Percentiles rank a stretch among this genome's conserved stretches.
Conservation (phyloP, 768 basidiomycete genomes). For the Tricholoma terreum region DNA sequence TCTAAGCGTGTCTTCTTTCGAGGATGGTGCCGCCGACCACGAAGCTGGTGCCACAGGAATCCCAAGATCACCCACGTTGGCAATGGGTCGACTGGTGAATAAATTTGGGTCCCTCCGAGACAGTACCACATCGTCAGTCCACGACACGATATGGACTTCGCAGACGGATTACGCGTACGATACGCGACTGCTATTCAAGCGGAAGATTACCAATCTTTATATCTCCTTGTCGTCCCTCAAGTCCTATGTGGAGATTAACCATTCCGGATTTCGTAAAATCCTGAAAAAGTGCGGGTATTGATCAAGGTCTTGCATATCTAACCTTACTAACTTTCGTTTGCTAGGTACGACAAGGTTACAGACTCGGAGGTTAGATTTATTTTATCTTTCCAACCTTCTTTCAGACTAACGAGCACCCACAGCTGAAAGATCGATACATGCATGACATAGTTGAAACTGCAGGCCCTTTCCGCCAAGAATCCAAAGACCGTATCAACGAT, state of each 20-base stretch:
- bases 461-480: slow-evolving; percentile 60
- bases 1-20: slow-evolving; percentile 46
- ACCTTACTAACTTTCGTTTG: background rate
- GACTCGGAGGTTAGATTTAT: slow-evolving; percentile 49
- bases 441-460: slow-evolving; percentile 64
- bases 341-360: slow-evolving; percentile 92
- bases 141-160: slow-evolving; percentile 71
- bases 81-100: slow-evolving; percentile 41
- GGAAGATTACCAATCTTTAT: slow-evolving; percentile 81
- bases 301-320: background rate
- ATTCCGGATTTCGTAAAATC: slow-evolving; percentile 93
- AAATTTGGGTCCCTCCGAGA: slow-evolving; percentile 51
- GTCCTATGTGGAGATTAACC: slow-evolving; percentile 89
- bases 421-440: slow-evolving; percentile 80
- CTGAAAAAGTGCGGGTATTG: slow-evolving; percentile 74
- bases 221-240: slow-evolving; percentile 71
- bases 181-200: slow-evolving; percentile 82
- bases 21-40: slow-evolving; percentile 30
- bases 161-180: slow-evolving; percentile 80
- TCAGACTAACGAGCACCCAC: slow-evolving; percentile 2
- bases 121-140: slow-evolving; percentile 42
- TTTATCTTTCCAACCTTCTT: background rate
- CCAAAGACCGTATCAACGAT: slow-evolving; percentile 61
- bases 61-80: slow-evolving; percentile 4
- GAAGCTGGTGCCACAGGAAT: background rate